Conservation (phyloP, 2,329 filamentous ascomycete species). For the Diaporthe australafricana region DNA sequence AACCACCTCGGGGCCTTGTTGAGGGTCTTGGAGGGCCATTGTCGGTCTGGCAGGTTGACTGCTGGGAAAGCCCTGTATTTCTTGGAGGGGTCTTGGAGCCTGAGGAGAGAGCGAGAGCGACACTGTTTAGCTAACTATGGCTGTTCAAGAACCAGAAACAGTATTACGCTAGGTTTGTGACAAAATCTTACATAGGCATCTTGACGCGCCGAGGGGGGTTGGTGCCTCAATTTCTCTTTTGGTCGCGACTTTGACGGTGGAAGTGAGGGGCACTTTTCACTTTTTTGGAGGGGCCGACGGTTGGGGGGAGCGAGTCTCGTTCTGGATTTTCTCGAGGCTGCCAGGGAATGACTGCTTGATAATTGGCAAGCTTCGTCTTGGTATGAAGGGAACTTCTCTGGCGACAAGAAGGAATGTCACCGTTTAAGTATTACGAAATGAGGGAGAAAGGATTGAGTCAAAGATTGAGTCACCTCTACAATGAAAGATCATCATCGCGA, state of each 20-base stretch:
- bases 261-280: conserved; percentile 23
- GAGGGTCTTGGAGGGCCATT: conserved; percentile 87
- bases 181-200: conserved; percentile 48
- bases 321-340: background rate
- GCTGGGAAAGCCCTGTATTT: conserved; percentile 81
- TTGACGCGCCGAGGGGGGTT: conserved; percentile 35
- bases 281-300: conserved; percentile 14
- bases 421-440: background rate
- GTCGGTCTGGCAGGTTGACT: conserved; percentile 74
- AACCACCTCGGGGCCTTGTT: conserved; percentile 92
- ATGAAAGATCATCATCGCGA: background rate
- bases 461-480: conserved; percentile 30
- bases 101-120: conserved; percentile 43
- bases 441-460: conserved; percentile 9
- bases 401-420: background rate
- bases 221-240: conserved; percentile 8
- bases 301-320: background rate
- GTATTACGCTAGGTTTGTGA: background rate
- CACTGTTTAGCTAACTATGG: conserved; percentile 23
- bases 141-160: background rate
- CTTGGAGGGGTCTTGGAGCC: conserved; percentile 80
- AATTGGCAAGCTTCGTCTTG: background rate
- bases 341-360: background rate
- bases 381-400: background rate
- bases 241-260: background rate